Evolutionary conservation across 352 stramenopile species (phyloP), one percentile per base, ranked within the genome.

Genomic region (Thraustochytrium striatum): DNA sequence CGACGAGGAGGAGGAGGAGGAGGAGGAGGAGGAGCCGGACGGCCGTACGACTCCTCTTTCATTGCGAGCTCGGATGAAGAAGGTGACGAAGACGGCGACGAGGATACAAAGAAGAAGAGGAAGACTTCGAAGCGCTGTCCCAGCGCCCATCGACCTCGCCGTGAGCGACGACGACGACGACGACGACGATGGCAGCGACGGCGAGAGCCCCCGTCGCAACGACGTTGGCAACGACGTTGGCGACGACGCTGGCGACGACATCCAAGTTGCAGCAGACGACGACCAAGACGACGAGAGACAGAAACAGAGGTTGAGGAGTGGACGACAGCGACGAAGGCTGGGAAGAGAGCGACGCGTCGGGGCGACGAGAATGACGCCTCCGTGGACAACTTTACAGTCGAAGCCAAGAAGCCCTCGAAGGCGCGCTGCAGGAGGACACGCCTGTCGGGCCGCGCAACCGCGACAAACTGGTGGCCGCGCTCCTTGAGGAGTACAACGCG

Each of bases 1-100:
- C 3, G 55, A 61, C 25, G 55, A 61, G 1, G 55, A 61, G 9
- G 16, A 2, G 11, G 28, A 61, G 28, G 55, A 61, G 16, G 55
- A 61, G 1, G 55, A 39, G 5, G 28, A 36, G 11, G 55, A 61
- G 8, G 32, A 39, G 39, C n/a, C 89, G 88, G 78, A 95, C 91
- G 0, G 91, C 88, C 0, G 91, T 90, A 38, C 91, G 91, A 84
- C 95, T 96, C 3, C 94, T 90, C 62, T 94, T 90, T 30, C 95
- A 80, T 72, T 92, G 75, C 81, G 95, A 84, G 19, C 61, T 81
- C 11, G 53, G 44, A 79, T 32, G n/a, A 79, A 8, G 30, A 78
- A 11, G 7, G 21, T 36, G 68, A 78, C 32, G 68, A 78, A 3
- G 25, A 65, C 1, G 21, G 55, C 0, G 32, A 52, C 32, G 68